Evolutionary conservation across 2,329 filamentous ascomycete genomes (phyloP), one percentile per base, ranked within the genome.

Genomic region (Colletotrichum musicola): DNA sequence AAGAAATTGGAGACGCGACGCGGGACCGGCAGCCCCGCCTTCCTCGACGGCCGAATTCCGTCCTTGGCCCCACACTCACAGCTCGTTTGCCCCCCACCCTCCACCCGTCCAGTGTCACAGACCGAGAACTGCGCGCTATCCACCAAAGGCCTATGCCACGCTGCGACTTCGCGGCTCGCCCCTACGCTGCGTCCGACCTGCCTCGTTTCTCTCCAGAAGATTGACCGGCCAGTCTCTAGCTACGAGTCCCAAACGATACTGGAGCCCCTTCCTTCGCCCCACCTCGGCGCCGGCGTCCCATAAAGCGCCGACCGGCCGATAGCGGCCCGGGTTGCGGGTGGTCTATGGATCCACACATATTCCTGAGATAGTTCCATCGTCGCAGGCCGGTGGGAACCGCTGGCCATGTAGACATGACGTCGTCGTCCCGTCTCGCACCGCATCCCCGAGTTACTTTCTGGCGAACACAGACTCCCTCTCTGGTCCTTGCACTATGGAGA

Each of bases 21-120:
- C 30, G 6, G 30, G 38, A 35, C 27, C 35, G 18, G 14, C 27
- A 18, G 25, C 38, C 38, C 59, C 51, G 16, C 18, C 10, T 30
- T n/a, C 38, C 40, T 53, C 40, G 22, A 47, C 60, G 64, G 64
- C 60, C 60, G 64, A 68, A 68, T 68, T 68, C 64, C 64, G 64
- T 42, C 53, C 60, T 64, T 13, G 12, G 3, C 22, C 22, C 54
- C 40, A 14, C 47, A 25, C 22, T 47, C 40, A 6, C 47, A 27
- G 10, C 40, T 42, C 2, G 30, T 30, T 40, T 10, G n/a, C 55
- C 27, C 10, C 53, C 35, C 25, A 12, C 27, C 64, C n/a, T n/a
- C n/a, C n/a, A n/a, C n/a, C 27, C 44, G 35, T 27, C 25, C 38
- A 56, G 25, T 46, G 13, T 10, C 16, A 46, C 60, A 50, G 61